Evolutionary conservation across 1,139 yeast species (phyloP).

Genomic region (Blastobotrys ciferrii): DNA sequence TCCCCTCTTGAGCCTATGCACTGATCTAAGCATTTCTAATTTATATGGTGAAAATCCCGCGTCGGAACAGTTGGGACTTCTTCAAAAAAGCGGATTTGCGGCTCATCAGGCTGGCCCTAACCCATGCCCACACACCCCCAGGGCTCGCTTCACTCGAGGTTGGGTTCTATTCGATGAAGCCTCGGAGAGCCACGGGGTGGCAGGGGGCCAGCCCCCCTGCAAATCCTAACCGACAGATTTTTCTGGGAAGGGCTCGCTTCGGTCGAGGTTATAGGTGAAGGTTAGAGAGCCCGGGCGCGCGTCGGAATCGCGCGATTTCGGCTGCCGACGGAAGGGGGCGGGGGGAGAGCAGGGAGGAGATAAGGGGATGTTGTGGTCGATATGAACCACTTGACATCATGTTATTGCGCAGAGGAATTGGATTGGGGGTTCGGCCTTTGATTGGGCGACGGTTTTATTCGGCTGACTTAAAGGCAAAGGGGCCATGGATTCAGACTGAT

Average conservation of each 20-base stretch:
- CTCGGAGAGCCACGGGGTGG: too few species aligned
- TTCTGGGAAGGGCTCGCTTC: too few species aligned
- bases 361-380: too few species aligned
- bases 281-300: too few species aligned
- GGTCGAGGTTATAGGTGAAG: too few species aligned
- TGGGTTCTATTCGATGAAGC: too few species aligned
- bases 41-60: neutral
- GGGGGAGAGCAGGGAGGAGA: neutral
- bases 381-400: neutral
- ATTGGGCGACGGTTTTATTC: neutral
- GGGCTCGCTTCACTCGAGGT: too few species aligned
- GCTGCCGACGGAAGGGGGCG: neutral
- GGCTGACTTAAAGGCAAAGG: slow-evolving; percentile 10
- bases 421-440: neutral
- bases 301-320: neutral
- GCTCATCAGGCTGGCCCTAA: too few species aligned
- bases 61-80: neutral
- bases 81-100: neutral
- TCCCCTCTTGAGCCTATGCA: neutral
- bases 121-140: too few species aligned
- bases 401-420: neutral
- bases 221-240: too few species aligned
- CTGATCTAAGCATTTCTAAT: neutral
- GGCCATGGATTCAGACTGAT: slow-evolving; percentile 31
- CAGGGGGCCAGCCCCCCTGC: too few species aligned